Evolutionary conservation across 2,329 filamentous ascomycete genomes (phyloP), one percentile per base, ranked within the genome.

Genomic region (Graphilbum fragrans): DNA sequence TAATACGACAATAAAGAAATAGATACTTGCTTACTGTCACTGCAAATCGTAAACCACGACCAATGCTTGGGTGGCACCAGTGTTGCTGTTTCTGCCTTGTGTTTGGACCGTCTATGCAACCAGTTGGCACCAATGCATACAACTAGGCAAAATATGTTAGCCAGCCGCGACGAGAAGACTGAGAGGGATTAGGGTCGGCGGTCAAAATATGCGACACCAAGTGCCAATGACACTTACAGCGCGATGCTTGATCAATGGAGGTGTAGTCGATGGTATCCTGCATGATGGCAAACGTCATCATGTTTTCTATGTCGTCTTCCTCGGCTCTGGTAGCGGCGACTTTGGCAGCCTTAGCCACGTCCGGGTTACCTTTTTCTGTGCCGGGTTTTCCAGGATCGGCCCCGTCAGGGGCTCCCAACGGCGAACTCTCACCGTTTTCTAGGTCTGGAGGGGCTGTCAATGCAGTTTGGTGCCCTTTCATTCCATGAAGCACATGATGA

Each of bases 231-330:
- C 14, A 32, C 32, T 51, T 61, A 77, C 80, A 84, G 55, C 66
- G 69, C 16, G 67, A 61, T 0, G 80, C 82, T 55, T 80, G 73
- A 51, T 87, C 82, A 14, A 84, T 72, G 1, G 80, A 81, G 14
- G 77, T 80, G 56, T 82, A 87, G 55, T 86, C 82, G 66, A 81
- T 81, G n/a, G 84, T 79, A 41, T 80, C 72, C 47, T 82, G 70
- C 6, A 81, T 72, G 34, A 86, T 67, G 23, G 74, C 38, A 45
- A 62, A 62, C 46, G 69, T 50, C 47, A 60, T 50, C 44, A 63
- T 56, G 35, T 58, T 55, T 2, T 27, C 16, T 14, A 2, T 25
- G 14, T 44, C 40, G 3, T 38, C 21, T 5, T 23, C 17, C 25
- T 20, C 14, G 12, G 19, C n/a, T 12, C 34, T 18, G 27, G 19